Base-by-base conservation (phyloP, 371 early-diverging fungal genomes). In the Rozella allomycis region DNA sequence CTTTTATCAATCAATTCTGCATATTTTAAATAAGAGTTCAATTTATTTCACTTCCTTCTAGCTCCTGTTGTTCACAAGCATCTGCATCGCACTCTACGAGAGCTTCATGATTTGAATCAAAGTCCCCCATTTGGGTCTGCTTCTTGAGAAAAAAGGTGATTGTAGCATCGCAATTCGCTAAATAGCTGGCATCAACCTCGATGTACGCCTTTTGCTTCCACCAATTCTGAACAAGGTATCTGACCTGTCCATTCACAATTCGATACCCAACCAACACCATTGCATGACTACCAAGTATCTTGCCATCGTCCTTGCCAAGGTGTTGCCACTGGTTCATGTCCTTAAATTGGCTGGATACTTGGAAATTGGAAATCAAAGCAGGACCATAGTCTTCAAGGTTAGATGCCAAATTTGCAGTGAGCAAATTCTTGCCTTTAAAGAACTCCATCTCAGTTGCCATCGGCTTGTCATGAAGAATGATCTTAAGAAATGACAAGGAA, bases 181-280 rank as follows among this genome's bases (percentile, higher is more conserved):
- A 12, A 28, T 14, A 28, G 13, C 5, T 16, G 5, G 8, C 28
- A 28, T 28, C 28, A 5, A 12, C 13, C 16, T 28, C 28, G 16
- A 28, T 16, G 13, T 12, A 14, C 13, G 28, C 28, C 14, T 28
- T 28, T 16, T 14, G 9, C 14, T 28, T 12, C 28, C 28, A 28
- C 28, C 28, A 28, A 28, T 28, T 28, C 14, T 28, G 28, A 14
- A 28, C n/a, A 7, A 28, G 28, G 13, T 28, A 28, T 7, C 28
- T 7, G 5, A 5, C 6, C 5, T 5, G 16, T 12, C 14, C 28
- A 28, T 12, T 16, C 16, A 12, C 28, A 10, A 12, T 5, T 28
- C 7, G 9, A 7, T 12, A 6, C 14, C 28, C 28, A 28, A 28
- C 28, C 9, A 28, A 16, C 5, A 28, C 14, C 28, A 28, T 28